Conservation (phyloP, 352 stramenopile species). For the Pythium pectinolyticum region DNA sequence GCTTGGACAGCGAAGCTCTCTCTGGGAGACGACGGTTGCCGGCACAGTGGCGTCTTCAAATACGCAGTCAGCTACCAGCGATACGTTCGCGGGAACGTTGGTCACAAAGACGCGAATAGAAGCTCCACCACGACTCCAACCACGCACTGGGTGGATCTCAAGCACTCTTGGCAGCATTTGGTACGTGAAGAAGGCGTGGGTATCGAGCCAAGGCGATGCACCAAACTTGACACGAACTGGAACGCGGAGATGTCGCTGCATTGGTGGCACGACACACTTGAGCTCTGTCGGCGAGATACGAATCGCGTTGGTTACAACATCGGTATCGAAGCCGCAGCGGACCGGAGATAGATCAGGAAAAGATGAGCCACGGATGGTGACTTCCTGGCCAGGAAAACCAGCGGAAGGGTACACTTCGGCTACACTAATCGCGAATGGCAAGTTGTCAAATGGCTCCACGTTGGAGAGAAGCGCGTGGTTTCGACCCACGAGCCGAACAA, state of each 20-base stretch:
- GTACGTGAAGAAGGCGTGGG: conserved; percentile 13
- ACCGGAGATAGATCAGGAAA: conserved; percentile 7
- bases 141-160: conserved; percentile 10
- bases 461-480: background rate
- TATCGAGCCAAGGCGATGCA: conserved; percentile 21
- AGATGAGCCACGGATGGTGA: background rate
- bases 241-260: background rate
- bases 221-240: conserved; percentile 17
- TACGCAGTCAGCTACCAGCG: conserved; percentile 16
- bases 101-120: conserved; percentile 11
- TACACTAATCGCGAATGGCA: background rate
- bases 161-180: conserved; percentile 12
- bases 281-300: conserved; percentile 11
- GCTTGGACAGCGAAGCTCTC: conserved; percentile 11
- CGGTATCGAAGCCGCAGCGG: conserved; percentile 10
- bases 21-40: conserved; percentile 10
- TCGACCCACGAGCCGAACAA: background rate
- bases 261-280: conserved; percentile 19
- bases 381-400: conserved; percentile 2
- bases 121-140: conserved; percentile 18
- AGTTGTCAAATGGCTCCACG: conserved; percentile 4
- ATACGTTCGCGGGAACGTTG: background rate
- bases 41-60: conserved; percentile 17
- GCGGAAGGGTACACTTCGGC: background rate
- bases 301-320: background rate